Base-by-base conservation (phyloP, 306 rosid genomes). In the Cyamopsis tetragonoloba region DNA sequence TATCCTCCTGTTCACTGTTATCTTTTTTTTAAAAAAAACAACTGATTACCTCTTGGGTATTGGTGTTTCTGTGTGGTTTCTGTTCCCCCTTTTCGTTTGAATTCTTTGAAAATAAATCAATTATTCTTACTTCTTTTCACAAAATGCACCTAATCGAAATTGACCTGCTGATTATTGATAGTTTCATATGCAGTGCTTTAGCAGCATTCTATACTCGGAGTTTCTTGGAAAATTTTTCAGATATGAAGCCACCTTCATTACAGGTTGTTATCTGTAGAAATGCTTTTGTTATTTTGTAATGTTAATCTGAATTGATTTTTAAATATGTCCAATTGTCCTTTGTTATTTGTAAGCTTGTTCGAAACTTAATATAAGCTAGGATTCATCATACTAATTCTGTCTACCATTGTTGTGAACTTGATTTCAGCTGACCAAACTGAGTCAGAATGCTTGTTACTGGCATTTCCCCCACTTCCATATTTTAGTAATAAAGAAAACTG, bases 201-300 rank as follows among this genome's bases (percentile, higher is more conserved):
- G 97, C 98, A 51, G 98, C 98, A 77, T 93, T 93, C 77, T 93
- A 93, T 72, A 89, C 92, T 39, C 83, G 98, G 68, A 89, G 83
- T 78, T 89, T 88, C 72, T 80, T 86, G 43, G 97, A 88, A 69
- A 86, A 77, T 48, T 64, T 86, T 83, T 85, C 88, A 72, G 97
- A 93, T 81, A 48, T 88, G 71, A 88, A 84, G 85, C 91, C 97
- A 8, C 96, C 97, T 61, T 81, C 88, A 41, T 88, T 89, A 37
- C 98, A 93, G 98, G 98, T 93, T 77, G 62, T 56, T 58, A 57
- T 77, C 65, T 57, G 42, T 65, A 67, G 68, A 66, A 54, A 43
- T 80, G 39, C 20, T 57, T 67, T 64, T 75, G 14, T 73, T 49
- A 32, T 35, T 57, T 17, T 35, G 50, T 43, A 47, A 49, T 42